Percentiles rank a stretch among this genome's conserved stretches.
These are phyloP conservation scores for Piper betle DNA, from an alignment of 164 flowering plant genomes.

Conservation along the genomic window DNA sequence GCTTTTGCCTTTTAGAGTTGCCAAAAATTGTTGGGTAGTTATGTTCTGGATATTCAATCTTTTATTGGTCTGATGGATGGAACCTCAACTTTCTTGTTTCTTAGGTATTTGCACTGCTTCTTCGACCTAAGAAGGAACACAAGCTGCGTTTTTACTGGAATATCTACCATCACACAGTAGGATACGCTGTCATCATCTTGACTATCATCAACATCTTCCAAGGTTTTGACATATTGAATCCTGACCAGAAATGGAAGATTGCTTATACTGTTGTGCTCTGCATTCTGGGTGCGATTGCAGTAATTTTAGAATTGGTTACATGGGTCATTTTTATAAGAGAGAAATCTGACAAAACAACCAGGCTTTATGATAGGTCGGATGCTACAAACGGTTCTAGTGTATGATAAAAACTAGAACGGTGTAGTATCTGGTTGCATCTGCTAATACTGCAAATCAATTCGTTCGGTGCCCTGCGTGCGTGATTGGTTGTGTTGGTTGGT, in stretches of 20 bases:
- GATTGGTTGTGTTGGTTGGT: too few relatives aligned
- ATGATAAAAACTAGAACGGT: background rate
- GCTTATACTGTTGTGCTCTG: constrained; percentile 32
- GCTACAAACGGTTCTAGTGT: constrained; percentile 1
- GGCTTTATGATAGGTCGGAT: constrained; percentile 21
- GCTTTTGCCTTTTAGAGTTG: background rate
- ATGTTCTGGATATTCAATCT: background rate
- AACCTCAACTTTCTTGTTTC: background rate
- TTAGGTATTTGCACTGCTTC: constrained; percentile 58
- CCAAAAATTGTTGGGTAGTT: too few relatives aligned
- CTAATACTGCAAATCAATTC: background rate
- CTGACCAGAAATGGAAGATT: constrained; percentile 35
- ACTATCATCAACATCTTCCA: constrained; percentile 64
- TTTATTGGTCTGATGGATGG: background rate
- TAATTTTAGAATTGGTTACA: constrained; percentile 45
- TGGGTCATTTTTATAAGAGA: constrained; percentile 43
- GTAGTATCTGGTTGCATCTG: background rate
- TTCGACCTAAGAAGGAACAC: constrained; percentile 68
- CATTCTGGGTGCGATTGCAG: constrained; percentile 33
- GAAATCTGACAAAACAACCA: constrained; percentile 36
- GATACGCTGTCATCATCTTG: constrained; percentile 50
- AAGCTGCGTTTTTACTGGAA: constrained; percentile 66
- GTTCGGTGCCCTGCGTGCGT: too few relatives aligned
- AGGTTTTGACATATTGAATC: constrained; percentile 52
- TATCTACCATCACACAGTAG: constrained; percentile 62